Evolutionary conservation across 257 asterid genomes (phyloP), one percentile per base, ranked within the genome.

Genomic region (Solanum bulbocastanum): DNA sequence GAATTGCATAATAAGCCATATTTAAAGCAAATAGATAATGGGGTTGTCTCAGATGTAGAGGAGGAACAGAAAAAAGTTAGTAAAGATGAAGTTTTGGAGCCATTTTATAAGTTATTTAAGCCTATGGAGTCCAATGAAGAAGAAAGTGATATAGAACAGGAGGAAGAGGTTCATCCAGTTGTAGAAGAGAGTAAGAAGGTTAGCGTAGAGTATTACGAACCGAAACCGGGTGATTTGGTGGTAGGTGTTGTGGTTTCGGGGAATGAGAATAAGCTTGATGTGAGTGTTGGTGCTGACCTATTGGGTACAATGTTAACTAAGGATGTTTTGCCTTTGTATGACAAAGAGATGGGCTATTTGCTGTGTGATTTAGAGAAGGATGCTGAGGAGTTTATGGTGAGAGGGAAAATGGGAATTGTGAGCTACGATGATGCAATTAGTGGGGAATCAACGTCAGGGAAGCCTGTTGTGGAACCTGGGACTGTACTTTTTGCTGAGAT

Each of bases 231-330:
- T 44, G 99, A 97, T 88, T 93, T 91, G 46, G 98, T 96, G 46
- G 98, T 97, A 88, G 99, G 99, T 30, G 96, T 92, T 69, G 99
- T 97, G 91, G 98, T 97, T 87, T 97, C 99, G 1, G 99, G 99
- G 25, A 97, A 94, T 20, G 98, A 95, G 87, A 93, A 93, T 90
- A 97, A 92, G 95, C 98, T 97, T 82, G 99, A 97, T 92, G 94
- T 97, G 90, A 95, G 94, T 87, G 94, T 97, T 85, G 99, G 98
- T 35, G 96, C 98, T 3, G 98, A 97, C 89, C 44, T 94, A 84
- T 87, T 96, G 87, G 99, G 98, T 76, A 93, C 96, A 36, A 95
- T 97, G 99, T 93, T 97, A 91, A 96, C 99, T 33, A 97, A 97
- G 91, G 99, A 97, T 49, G 96, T 96, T 74, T 81, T 97, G 94